Base-by-base conservation (phyloP, 176 grass and related monocot genomes). In the Dendrocalamus sinicus region DNA sequence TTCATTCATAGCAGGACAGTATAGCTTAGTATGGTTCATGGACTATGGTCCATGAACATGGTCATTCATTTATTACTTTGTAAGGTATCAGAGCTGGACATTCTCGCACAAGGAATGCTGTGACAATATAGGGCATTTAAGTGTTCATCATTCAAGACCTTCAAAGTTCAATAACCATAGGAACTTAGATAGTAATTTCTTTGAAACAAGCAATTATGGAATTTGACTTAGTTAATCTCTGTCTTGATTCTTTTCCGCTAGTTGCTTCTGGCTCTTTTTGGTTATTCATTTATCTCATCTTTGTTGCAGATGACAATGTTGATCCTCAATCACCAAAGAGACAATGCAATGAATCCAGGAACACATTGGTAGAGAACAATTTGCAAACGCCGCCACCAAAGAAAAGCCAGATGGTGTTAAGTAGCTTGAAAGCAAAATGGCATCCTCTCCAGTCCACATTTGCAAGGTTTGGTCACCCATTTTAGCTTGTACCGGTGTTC, bases 391-490 rank as follows among this genome's bases (percentile, higher is more conserved):
- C 91, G 58, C 88, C 93, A 80, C 76, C 73, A 70, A 98, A 94
- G 83, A 86, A 98, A 94, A 87, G 77, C 39, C 54, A 77, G 15
- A 76, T 72, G 32, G 30, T 75, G 9, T 76, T 89, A 16, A 73
- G 75, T 81, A 87, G 52, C 66, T 78, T 90, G 68, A 95, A 93
- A 78, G 83, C 90, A 37, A 98, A 93, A 92, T 87, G 81, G 73
- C 91, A 85, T 54, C 81, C 88, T 77, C 96, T 98, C 43, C 88
- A 98, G 80, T 92, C 89, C 10, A 94, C 89, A 85, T 98, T 98
- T 87, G 89, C 91, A 77, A 98, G 96, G 96, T 94, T 82, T 86
- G 82, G 22, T 75, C 51, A 87, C 53, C 70, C 17, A 62, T 87
- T 50, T 89, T 15, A 39, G 72, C 48, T 87, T 85, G 40, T 47